phyloP scores from a whole-genome alignment of 768 basidiomycete species.

The Harrya chromipes region DNA sequence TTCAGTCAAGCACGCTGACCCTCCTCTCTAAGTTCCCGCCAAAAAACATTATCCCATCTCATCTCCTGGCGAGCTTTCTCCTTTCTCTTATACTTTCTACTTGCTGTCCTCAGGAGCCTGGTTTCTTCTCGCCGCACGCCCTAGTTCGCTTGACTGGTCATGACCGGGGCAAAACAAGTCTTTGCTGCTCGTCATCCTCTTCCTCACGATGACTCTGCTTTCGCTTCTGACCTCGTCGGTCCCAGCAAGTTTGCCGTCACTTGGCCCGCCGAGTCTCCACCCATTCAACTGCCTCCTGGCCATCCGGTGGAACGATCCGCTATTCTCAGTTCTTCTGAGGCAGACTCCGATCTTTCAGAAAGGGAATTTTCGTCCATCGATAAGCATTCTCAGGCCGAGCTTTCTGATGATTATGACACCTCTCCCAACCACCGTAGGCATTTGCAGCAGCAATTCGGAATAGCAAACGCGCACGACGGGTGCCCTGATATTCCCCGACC shows the following conservation, averaged over 20 bases:
- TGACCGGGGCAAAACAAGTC: slow-evolving; percentile 32
- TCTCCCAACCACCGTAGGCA: slow-evolving; percentile 22
- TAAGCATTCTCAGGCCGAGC: slow-evolving; percentile 29
- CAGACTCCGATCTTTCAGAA: slow-evolving; percentile 50
- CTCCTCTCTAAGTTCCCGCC: slow-evolving; percentile 11
- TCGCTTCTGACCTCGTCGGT: slow-evolving; percentile 44
- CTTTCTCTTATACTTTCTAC: slow-evolving; percentile 10
- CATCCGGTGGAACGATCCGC: slow-evolving; percentile 37
- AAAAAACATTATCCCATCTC: slow-evolving; percentile 15
- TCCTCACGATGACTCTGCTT: slow-evolving; percentile 40
- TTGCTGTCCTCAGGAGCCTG: slow-evolving; percentile 15
- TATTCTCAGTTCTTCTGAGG: slow-evolving; percentile 48
- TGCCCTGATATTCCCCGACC: slow-evolving; percentile 48
- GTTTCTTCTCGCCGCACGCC: slow-evolving; percentile 9
- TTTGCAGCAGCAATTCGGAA: slow-evolving; percentile 25
- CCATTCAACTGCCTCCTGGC: slow-evolving; percentile 34
- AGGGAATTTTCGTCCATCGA: slow-evolving; percentile 35
- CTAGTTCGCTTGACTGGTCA: slow-evolving; percentile 9
- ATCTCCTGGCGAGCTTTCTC: slow-evolving; percentile 27
- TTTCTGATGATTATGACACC: slow-evolving; percentile 32
- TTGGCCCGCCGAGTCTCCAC: slow-evolving; percentile 49
- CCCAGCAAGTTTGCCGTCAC: slow-evolving; percentile 59
- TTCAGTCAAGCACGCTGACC: slow-evolving; percentile 12
- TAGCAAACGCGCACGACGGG: slow-evolving; percentile 20
- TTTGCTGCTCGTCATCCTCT: slow-evolving; percentile 53